Evolutionary conservation across 148 eudicot genomes (phyloP).

Genomic region (Dysphania ambrosioides): DNA sequence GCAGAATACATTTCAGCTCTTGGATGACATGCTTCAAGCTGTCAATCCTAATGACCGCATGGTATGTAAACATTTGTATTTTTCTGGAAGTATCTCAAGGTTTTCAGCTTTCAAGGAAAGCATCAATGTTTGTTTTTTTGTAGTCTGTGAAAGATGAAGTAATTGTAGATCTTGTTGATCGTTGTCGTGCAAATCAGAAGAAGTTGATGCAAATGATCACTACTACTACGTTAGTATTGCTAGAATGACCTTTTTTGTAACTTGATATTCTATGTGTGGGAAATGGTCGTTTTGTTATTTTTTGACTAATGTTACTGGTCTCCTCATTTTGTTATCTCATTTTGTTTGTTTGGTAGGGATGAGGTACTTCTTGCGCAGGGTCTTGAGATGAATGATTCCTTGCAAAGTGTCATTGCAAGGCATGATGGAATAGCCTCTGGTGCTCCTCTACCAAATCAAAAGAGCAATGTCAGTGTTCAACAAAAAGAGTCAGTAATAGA

Average conservation of each 20-base stretch:
- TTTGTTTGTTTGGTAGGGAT: conserved; percentile 47
- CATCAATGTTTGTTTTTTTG: conserved; percentile 5
- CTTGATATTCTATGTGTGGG: neutral
- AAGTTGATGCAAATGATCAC: conserved; percentile 82
- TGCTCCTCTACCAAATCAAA: conserved; percentile 50
- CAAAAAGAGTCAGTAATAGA: conserved; percentile 19
- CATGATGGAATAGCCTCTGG: conserved; percentile 91
- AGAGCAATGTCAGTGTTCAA: conserved; percentile 23
- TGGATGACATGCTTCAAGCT: conserved; percentile 88
- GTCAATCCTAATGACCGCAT: conserved; percentile 64
- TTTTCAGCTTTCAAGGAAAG: conserved; percentile 32
- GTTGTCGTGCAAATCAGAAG: conserved; percentile 84
- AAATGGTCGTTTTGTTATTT: neutral
- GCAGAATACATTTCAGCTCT: conserved; percentile 63
- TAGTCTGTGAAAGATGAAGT: conserved; percentile 93
- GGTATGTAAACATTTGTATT: conserved; percentile 35
- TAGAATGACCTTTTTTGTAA: neutral
- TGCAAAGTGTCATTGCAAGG: conserved; percentile 75
- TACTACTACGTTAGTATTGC: conserved; percentile 52
- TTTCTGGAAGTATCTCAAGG: neutral
- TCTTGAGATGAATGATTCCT: conserved; percentile 73
- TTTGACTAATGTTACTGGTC: neutral
- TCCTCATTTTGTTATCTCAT: neutral
- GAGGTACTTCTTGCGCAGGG: conserved; percentile 84
- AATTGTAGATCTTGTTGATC: conserved; percentile 77